A percentile compares a stretch with the other conserved stretches of the same genome.
Evolutionary conservation across 2,329 filamentous ascomycete species (phyloP).

Genomic region (Leptodontidium sp.): DNA sequence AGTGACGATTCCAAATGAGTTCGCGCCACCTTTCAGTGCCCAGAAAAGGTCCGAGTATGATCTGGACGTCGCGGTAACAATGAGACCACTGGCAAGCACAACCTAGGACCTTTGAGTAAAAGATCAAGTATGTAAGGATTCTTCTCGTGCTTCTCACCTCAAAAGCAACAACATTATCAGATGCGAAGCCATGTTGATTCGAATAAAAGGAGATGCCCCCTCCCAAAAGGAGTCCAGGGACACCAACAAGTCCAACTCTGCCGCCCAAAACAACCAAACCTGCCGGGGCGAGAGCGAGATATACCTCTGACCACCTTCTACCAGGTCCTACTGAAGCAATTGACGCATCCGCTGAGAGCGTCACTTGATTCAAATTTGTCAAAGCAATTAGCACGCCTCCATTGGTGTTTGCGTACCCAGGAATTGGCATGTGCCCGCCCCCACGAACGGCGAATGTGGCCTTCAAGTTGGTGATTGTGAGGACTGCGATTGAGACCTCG

Average conservation of each 20-base stretch:
- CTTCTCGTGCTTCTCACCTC: slow-evolving; percentile 24
- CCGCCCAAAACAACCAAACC: slow-evolving; percentile 30
- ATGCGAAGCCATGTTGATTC: slow-evolving; percentile 34
- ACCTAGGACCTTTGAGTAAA: slow-evolving; percentile 22
- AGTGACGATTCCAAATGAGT: slow-evolving; percentile 49
- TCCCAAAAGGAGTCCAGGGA: slow-evolving; percentile 33
- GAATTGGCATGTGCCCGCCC: slow-evolving; percentile 33
- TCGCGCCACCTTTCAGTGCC: slow-evolving; percentile 49
- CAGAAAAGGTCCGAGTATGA: slow-evolving; percentile 47
- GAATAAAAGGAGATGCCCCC: slow-evolving; percentile 36
- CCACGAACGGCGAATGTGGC: slow-evolving; percentile 31
- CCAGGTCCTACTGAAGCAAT: slow-evolving; percentile 31
- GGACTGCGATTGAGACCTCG: slow-evolving; percentile 28
- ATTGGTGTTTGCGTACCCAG: slow-evolving; percentile 27
- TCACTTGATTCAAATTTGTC: slow-evolving; percentile 25
- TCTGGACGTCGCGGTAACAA: slow-evolving; percentile 41
- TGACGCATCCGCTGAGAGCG: slow-evolving; percentile 24
- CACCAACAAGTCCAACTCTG: slow-evolving; percentile 30
- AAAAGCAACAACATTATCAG: slow-evolving; percentile 30
- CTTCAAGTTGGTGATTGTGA: slow-evolving; percentile 21
- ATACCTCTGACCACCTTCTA: slow-evolving; percentile 30
- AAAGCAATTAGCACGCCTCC: slow-evolving; percentile 31
- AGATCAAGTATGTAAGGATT: slow-evolving; percentile 10
- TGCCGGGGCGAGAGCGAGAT: slow-evolving; percentile 25
- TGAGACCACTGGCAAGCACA: slow-evolving; percentile 34